Evolutionary conservation across 2,329 filamentous ascomycete genomes (phyloP).

Genomic region (Pseudogymnoascus verrucosus): DNA sequence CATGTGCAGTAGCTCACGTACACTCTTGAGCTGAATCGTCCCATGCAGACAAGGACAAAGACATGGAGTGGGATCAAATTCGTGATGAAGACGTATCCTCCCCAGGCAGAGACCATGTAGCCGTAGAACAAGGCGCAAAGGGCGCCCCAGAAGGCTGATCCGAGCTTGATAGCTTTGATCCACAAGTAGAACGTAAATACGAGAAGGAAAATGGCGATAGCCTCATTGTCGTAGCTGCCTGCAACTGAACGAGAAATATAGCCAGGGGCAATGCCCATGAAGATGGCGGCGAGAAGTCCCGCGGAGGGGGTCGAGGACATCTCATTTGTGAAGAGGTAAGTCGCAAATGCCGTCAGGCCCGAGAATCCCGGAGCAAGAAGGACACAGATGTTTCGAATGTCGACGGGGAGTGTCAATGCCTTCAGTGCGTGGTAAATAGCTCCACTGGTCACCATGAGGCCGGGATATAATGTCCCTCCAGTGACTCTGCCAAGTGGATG

Average conservation of each 20-base stretch:
- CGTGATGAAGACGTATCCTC: conserved; percentile 99
- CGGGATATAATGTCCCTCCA: conserved; percentile 95
- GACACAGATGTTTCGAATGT: conserved; percentile 98
- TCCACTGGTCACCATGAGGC: conserved; percentile 97
- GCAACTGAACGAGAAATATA: conserved; percentile 98
- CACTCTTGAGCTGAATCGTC: conserved; percentile 83
- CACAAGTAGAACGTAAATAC: conserved; percentile 98
- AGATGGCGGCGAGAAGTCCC: conserved; percentile 83
- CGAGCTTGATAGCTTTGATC: conserved; percentile 97
- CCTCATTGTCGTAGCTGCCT: conserved; percentile 98
- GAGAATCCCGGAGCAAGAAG: conserved; percentile 92
- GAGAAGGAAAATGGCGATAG: conserved; percentile 96
- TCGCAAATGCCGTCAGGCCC: conserved; percentile 82
- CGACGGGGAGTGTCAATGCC: conserved; percentile 81
- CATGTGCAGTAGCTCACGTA: conserved; percentile 98
- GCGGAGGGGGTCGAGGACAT: conserved; percentile 95
- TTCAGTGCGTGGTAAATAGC: conserved; percentile 91
- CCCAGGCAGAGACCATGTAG: conserved; percentile 99
- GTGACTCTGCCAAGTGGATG: conserved; percentile 97
- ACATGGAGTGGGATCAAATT: conserved; percentile 91
- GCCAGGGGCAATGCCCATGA: conserved; percentile 96
- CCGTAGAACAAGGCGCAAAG: conserved; percentile 94
- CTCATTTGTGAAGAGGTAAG: conserved; percentile 93
- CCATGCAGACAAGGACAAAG: conserved; percentile 93
- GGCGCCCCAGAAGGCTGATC: conserved; percentile 93